A percentile compares a stretch with the other conserved stretches of the same genome.
Conservation (phyloP, 371 early-diverging fungal species). For the Mortierella sp. region DNA sequence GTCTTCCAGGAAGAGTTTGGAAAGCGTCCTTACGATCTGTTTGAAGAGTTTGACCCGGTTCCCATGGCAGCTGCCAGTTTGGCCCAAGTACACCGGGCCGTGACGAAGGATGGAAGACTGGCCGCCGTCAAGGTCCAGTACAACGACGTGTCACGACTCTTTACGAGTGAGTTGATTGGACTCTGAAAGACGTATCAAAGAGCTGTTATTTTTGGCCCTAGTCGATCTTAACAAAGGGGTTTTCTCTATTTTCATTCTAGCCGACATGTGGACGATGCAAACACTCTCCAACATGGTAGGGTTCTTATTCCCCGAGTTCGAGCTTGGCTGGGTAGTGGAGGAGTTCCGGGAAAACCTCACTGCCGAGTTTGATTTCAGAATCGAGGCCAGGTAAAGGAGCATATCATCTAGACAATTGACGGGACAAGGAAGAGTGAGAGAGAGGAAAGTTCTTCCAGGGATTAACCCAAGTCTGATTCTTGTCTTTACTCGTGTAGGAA, state of each 20-base stretch:
- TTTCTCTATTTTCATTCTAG: constrained; percentile 23
- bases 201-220: not conserved
- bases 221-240: not conserved
- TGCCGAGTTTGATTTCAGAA: constrained; percentile 86
- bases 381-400: constrained; percentile 68
- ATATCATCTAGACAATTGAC: not conserved
- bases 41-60: constrained; percentile 53
- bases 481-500: constrained; percentile 57
- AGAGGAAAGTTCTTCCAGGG: not conserved
- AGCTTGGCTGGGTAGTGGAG: constrained; percentile 90
- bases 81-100: constrained; percentile 60
- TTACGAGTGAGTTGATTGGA: constrained; percentile 29
- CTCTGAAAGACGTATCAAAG: too few relatives aligned
- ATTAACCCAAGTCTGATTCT: not conserved
- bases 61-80: constrained; percentile 62
- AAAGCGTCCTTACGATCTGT: constrained; percentile 43
- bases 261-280: constrained; percentile 67
- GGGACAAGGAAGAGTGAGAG: too few relatives aligned
- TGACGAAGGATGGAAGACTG: constrained; percentile 52
- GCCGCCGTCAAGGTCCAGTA: constrained; percentile 66
- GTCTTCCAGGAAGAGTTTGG: constrained; percentile 57
- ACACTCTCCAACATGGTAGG: constrained; percentile 74
- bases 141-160: constrained; percentile 54
- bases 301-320: constrained; percentile 85
- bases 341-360: constrained; percentile 89